Base-by-base conservation (phyloP, 2,329 filamentous ascomycete species). In the Samsoniella hepiali region DNA sequence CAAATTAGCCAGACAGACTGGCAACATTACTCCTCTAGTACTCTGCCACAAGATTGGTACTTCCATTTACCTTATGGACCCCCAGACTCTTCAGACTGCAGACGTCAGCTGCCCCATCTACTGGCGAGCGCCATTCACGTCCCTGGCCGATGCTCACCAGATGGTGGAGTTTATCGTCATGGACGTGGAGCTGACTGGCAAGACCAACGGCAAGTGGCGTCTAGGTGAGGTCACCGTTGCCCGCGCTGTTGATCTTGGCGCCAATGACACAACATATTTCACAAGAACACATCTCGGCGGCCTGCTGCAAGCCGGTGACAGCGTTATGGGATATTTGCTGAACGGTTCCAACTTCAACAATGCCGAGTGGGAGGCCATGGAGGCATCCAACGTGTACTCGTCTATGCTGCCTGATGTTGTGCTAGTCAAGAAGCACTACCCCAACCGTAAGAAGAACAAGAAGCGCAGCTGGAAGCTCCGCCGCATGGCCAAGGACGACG, bases 351-450 rank as follows among this genome's bases (percentile, higher is more conserved):
- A 96, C 76, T 97, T 94, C 82, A 98, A 99, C 83, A 95, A 93
- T 73, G 81, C 84, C 10, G 85, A 96, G 69, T 93, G 90, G 69
- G 93, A 97, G 69, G 90, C 88, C 61, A 84, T 97, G 40, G 93
- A 97, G 76, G 78, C 84, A 58, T 92, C 88, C 60, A 87, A 87
- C 74, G 87, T 88, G 58, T 94, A 96, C 77, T 81, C 86, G 3
- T 89, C 88, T 3, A 87, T 84, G 3, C 91, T 99, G 63, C 95
- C 95, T 0, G 95, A 99, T 71, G 95, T 98, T 0, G 79, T 99
- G 7, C 84, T 99, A 3, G 92, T 99, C 75, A 98, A 96, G 92
- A 99, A 99, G 78, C 88, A 91, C 83, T 99, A 96, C 78, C 87
- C 90, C 65, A 87, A 91, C 70, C 90, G 90, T 78, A 88, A 90